Base-by-base conservation (phyloP, 192 early-diverging fungal genomes). In the Phlyctochytrium planicorne region DNA sequence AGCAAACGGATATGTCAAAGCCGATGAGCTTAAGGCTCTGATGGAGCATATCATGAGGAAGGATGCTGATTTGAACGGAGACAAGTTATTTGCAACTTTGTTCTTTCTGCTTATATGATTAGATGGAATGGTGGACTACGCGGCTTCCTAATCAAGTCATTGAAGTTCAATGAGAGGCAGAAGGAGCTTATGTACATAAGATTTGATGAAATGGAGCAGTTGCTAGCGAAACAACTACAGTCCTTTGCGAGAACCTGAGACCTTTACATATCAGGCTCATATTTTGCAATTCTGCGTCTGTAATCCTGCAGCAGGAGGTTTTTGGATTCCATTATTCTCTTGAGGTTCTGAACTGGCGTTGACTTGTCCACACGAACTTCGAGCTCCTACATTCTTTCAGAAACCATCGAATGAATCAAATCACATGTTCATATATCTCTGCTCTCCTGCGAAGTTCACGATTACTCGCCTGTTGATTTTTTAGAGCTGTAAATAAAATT, bases 281-380 rank as follows among this genome's bases (percentile, higher is more conserved):
- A 70, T 61, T 63, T 62, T 16, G 33, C 16, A 17, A 71, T 30
- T 30, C 59, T 30, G 33, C 6, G 31, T 34, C 70, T 25, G 35
- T 66, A 72, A 20, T 72, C 64, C 65, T 66, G 62, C 2, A 72
- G 30, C 12, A 65, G 14, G 6, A 66, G 61, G 64, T 72, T 72
- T 55, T 72, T 72, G 47, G 53, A 57, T 20, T 59, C 3, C 23
- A 72, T 36, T 62, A 72, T 72, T 53, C 62, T 72, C 64, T 60
- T 65, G 32, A 72, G 56, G 25, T 72, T 66, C 34, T 72, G 70
- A 31, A 72, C 70, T 3, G 70, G 70, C 20, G 50, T 52, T 4
- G 63, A 66, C 52, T 66, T 65, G 59, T 72, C 70, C 29, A 72
- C 53, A n/a, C 70, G n/a, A 23, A 20, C 65, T 23, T 72, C 57